These are phyloP conservation scores for Orbilia quercus DNA, from an alignment of 2,329 filamentous ascomycete genomes.

Conservation along the genomic window DNA sequence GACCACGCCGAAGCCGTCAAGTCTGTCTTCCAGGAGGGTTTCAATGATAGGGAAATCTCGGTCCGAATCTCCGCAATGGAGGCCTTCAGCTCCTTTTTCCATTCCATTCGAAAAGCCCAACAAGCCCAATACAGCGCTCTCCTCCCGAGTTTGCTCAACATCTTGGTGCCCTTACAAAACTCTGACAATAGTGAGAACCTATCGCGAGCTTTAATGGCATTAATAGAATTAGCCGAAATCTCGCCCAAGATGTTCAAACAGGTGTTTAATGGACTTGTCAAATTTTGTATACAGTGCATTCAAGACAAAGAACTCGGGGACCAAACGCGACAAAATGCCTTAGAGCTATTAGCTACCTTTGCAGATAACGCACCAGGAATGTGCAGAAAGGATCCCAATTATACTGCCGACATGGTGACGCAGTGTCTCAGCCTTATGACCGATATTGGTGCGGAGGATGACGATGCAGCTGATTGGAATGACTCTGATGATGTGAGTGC, in stretches of 20 bases:
- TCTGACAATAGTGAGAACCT: conserved; percentile 89
- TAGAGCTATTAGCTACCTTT: conserved; percentile 98
- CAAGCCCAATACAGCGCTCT: conserved; percentile 88
- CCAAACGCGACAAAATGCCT: conserved; percentile 88
- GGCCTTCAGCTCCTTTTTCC: conserved; percentile 95
- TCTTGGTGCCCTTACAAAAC: conserved; percentile 92
- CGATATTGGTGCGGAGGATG: conserved; percentile 91
- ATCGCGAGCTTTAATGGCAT: conserved; percentile 85
- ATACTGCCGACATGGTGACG: conserved; percentile 96
- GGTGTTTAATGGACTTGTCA: conserved; percentile 90
- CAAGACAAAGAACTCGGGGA: conserved; percentile 95
- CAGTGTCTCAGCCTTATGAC: conserved; percentile 99
- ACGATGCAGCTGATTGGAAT: conserved; percentile 94
- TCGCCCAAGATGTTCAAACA: conserved; percentile 97
- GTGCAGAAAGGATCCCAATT: conserved; percentile 93
- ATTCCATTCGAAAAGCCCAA: conserved; percentile 85
- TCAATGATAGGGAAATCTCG: conserved; percentile 82
- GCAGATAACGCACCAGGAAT: conserved; percentile 93
- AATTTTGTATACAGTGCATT: conserved; percentile 91
- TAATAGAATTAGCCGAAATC: conserved; percentile 95
- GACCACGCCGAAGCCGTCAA: conserved; percentile 93
- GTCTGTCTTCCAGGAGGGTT: conserved; percentile 87
- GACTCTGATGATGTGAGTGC: conserved; percentile 82
- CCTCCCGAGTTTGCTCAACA: conserved; percentile 91
- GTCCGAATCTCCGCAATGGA: conserved; percentile 95